Evolutionary conservation across 179 eudicot species (phyloP).

Genomic region (Beta macrorhiza): DNA sequence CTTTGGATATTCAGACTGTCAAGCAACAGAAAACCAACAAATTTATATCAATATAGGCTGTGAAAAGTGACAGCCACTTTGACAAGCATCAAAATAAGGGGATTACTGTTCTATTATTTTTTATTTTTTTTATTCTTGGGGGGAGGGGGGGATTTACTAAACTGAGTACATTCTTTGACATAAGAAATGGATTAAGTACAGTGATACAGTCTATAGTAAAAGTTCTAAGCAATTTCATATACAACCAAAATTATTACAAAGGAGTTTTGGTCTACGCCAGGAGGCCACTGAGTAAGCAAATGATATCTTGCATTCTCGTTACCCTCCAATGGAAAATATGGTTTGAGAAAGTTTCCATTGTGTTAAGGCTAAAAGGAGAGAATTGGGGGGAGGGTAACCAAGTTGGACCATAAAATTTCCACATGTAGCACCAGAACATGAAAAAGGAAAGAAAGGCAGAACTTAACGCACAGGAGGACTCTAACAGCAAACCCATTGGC

Average conservation of each 20-base stretch:
- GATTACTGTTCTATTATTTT: neutral
- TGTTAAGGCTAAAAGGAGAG: too few relatives aligned
- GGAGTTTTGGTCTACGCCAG: neutral
- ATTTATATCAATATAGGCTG: neutral
- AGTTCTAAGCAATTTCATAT: neutral
- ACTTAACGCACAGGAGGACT: neutral
- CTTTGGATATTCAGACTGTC: constrained; percentile 81
- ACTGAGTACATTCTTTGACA: neutral
- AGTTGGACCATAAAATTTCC: too few relatives aligned
- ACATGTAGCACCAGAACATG: neutral
- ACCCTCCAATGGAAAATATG: neutral
- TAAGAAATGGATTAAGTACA: neutral
- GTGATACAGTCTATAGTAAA: neutral
- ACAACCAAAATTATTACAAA: neutral
- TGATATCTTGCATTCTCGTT: neutral
- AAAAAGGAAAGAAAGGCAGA: neutral
- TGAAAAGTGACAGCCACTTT: neutral
- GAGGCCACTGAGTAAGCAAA: neutral
- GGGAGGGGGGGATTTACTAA: neutral
- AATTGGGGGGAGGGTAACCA: too few relatives aligned
- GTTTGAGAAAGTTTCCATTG: neutral
- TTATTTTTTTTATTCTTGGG: too few relatives aligned
- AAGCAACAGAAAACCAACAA: constrained; percentile 22
- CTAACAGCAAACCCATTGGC: neutral
- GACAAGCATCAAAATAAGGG: neutral